Base-by-base conservation (phyloP, 2,329 filamentous ascomycete genomes). In the Helotiales sp. region DNA sequence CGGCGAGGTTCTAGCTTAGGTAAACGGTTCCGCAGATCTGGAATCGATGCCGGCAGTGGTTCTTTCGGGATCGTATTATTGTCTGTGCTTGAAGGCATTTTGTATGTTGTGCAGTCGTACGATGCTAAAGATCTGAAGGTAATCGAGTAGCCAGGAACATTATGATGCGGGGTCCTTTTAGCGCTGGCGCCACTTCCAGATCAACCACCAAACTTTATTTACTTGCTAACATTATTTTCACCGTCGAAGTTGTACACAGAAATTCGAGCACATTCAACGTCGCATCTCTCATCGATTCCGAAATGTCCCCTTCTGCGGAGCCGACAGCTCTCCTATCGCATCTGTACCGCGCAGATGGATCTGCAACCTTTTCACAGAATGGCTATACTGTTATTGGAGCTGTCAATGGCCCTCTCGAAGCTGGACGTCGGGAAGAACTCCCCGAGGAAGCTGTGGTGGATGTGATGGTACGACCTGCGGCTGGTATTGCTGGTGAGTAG, bases 351-450 rank as follows among this genome's bases (percentile, higher is more conserved):
- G 83, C 90, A 25, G 90, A 96, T 71, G 91, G 91, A 61, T 96
- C 91, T 48, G 89, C 89, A 10, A 88, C 85, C 9, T 92, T 91
- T 72, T 85, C 88, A 2, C 81, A 87, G 67, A 80, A 84, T 57
- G 90, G 91, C 49, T 96, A 92, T 74, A 88, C 87, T 44, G 83
- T 98, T 63, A 84, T 96, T 54, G 90, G 89, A 55, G 88, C 91
- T 13, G 91, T 96, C 65, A 98, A 96, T 74, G 95, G 93, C 0
- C 95, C 95, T 15, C 85, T 98, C 65, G 95, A 99, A 77, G 91
- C 93, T 15, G 86, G 87, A 66, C 85, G 93, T 68, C 86, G 91
- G 68, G 93, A 99, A 71, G 91, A 98, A 73, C 85, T 95, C 65
- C 89, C 95, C 7, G 93, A 96, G 74, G 92, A 97, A 77, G 91